phyloP scores from a whole-genome alignment of 2,329 filamentous ascomycete species.

The Aspergillus awamori region DNA sequence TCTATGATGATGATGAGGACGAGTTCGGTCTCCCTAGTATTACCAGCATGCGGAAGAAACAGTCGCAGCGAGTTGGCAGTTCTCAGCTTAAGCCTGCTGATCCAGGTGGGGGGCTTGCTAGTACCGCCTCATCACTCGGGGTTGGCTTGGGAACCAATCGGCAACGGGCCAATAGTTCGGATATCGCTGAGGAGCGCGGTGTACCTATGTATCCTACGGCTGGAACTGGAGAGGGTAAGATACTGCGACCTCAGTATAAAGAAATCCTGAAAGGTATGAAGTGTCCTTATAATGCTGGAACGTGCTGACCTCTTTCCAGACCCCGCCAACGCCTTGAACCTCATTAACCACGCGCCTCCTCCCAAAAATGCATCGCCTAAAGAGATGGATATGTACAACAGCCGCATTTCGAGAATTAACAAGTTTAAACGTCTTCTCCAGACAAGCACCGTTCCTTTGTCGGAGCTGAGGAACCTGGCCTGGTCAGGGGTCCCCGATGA shows the following conservation, averaged over 20 bases:
- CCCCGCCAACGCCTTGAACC: conserved; percentile 90
- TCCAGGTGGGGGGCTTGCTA: conserved; percentile 37
- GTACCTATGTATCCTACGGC: conserved; percentile 81
- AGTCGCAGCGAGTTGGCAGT: conserved; percentile 47
- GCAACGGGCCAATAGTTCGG: conserved; percentile 79
- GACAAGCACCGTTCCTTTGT: conserved; percentile 81
- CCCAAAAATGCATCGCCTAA: conserved; percentile 75
- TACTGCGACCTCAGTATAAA: conserved; percentile 94
- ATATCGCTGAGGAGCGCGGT: conserved; percentile 89
- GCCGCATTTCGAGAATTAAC: conserved; percentile 90
- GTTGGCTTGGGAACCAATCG: conserved; percentile 50
- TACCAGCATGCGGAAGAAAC: conserved; percentile 82
- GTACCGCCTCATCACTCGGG: conserved; percentile 31
- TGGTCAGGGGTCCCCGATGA: conserved; percentile 96
- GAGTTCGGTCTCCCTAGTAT: conserved; percentile 94
- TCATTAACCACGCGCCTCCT: conserved; percentile 83
- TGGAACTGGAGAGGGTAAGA: conserved; percentile 91
- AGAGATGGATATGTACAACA: conserved; percentile 81
- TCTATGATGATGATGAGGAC: conserved; percentile 86
- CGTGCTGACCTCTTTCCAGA: conserved; percentile 41
- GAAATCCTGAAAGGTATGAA: conserved; percentile 75
- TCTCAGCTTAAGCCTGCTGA: conserved; percentile 48
- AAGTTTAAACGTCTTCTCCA: conserved; percentile 98
- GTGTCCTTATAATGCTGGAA: neutral
- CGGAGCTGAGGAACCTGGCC: conserved; percentile 79